Evolutionary conservation across 2,329 filamentous ascomycete species (phyloP).

Genomic region (Hypoxylon sp.): DNA sequence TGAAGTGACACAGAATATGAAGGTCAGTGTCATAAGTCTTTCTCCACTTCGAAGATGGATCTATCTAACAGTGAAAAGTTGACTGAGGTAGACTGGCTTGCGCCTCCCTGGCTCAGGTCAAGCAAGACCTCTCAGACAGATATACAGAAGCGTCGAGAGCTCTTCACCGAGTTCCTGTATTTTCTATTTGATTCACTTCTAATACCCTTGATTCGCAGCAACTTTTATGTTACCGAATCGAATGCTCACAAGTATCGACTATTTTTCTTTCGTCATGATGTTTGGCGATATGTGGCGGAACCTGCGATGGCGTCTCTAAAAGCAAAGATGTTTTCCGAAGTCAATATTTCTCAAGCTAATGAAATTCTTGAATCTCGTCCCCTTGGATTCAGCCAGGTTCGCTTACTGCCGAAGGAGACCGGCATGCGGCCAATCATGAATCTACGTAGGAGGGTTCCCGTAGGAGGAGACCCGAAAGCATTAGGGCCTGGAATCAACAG

Average conservation of each 20-base stretch:
- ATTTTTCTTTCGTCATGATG: conserved; percentile 95
- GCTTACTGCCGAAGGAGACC: conserved; percentile 84
- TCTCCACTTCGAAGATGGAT: conserved; percentile 15
- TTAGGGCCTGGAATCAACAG: conserved; percentile 63
- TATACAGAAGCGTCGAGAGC: conserved; percentile 79
- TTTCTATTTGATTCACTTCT: conserved; percentile 93
- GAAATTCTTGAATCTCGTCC: conserved; percentile 72
- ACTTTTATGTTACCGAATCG: conserved; percentile 96
- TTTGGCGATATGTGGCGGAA: conserved; percentile 84
- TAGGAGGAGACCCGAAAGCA: conserved; percentile 59
- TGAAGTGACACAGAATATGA: conserved; percentile 81
- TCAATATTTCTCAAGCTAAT: conserved; percentile 71
- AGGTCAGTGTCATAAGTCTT: conserved; percentile 65
- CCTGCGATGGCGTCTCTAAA: conserved; percentile 79
- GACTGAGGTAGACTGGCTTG: conserved; percentile 80
- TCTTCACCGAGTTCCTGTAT: conserved; percentile 89
- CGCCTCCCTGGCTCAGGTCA: conserved; percentile 63
- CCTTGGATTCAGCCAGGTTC: conserved; percentile 83
- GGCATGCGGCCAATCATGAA: conserved; percentile 91
- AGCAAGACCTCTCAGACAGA: conserved; percentile 79
- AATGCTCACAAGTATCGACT: conserved; percentile 83
- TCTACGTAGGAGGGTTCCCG: conserved; percentile 75
- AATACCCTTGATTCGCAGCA: conserved; percentile 86
- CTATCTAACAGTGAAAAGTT: conserved; percentile 65
- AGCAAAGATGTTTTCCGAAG: conserved; percentile 81